A percentile compares a stretch with the other conserved stretches of the same genome.
Evolutionary conservation across 805 yeast genomes (phyloP).

Genomic region (Priceomyces medius): DNA sequence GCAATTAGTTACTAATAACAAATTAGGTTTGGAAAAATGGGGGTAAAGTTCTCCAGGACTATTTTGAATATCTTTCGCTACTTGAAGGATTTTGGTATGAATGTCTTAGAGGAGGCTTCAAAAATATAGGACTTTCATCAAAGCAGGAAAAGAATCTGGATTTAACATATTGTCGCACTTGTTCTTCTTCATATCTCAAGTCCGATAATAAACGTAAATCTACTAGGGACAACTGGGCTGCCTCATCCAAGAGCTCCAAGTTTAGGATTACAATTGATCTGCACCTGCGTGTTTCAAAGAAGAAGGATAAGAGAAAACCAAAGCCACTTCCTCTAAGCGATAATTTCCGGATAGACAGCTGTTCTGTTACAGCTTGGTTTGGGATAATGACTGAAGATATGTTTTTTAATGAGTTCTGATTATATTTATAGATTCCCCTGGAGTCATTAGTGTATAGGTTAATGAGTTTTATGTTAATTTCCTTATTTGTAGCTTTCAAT

Average conservation of each 20-base stretch:
- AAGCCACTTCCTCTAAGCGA: not conserved
- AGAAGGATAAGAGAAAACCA: slow-evolving; percentile 1
- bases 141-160: not conserved
- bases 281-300: slow-evolving; percentile 5
- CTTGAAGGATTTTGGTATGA: slow-evolving; percentile 11
- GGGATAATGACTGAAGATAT: slow-evolving; percentile 12
- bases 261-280: slow-evolving; percentile 8
- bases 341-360: slow-evolving; percentile 8
- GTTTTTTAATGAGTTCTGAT: slow-evolving; percentile 7
- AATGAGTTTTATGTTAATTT: slow-evolving; percentile 2
- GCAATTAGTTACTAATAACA: slow-evolving; percentile 15
- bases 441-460: not conserved
- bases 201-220: not conserved
- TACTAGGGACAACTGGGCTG: not conserved
- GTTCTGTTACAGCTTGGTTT: slow-evolving; percentile 8
- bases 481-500: slow-evolving; percentile 3
- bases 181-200: slow-evolving; percentile 6
- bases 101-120: slow-evolving; percentile 5
- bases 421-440: not conserved
- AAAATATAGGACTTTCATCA: not conserved
- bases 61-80: slow-evolving; percentile 16
- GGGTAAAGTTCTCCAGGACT: slow-evolving; percentile 9
- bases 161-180: slow-evolving; percentile 1
- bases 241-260: slow-evolving; percentile 5
- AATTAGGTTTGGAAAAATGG: slow-evolving; percentile 18